Base-by-base conservation (phyloP, 1,284 basidiomycete genomes). In the Gymnopus androsaceus region DNA sequence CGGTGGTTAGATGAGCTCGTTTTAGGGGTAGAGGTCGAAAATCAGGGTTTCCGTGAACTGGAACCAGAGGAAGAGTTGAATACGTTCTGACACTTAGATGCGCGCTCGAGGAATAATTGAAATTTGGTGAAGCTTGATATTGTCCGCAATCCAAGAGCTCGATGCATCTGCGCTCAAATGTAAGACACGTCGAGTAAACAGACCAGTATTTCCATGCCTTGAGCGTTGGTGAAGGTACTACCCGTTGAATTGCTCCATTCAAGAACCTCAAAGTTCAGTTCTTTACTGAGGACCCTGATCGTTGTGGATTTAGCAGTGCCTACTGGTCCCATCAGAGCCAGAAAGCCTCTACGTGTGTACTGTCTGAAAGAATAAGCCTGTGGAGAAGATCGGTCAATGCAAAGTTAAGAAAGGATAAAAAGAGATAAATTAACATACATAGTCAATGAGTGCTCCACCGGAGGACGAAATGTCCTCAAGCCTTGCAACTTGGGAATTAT, bases 171-270 rank as follows among this genome's bases (percentile, higher is more conserved):
- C 78, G 73, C 94, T n/a, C n/a, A n/a, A 76, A 46, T n/a, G n/a
- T n/a, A 47, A 40, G 15, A 21, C 23, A 25, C n/a, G 8, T 49
- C 23, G 9, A 7, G 14, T 6, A 33, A 14, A 23, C 27, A 33
- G 6, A 19, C 12, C 56, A 59, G 56, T 53, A 66, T 65, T 59
- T n/a, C n/a, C n/a, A 52, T 46, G 30, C 12, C 30, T 58, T 11
- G 41, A 5, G 41, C 31, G n/a, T 19, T 33, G 15, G 23, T 19
- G 17, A 4, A 44, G n/a, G 64, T 55, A 49, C 86, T 83, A 42
- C 77, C 81, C 61, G 79, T 72, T 1, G 78, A 72, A 63, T 88
- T 92, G 48, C 82, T 77, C 94, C 95, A 98, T 69, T 99, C 96
- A 30, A 94, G 67, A n/a, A n/a, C n/a, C n/a, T n/a, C n/a, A n/a